Evolutionary conservation across 2,329 filamentous ascomycete species (phyloP), one percentile per base, ranked within the genome.

Genomic region (Curvularia hawaiiensis): DNA sequence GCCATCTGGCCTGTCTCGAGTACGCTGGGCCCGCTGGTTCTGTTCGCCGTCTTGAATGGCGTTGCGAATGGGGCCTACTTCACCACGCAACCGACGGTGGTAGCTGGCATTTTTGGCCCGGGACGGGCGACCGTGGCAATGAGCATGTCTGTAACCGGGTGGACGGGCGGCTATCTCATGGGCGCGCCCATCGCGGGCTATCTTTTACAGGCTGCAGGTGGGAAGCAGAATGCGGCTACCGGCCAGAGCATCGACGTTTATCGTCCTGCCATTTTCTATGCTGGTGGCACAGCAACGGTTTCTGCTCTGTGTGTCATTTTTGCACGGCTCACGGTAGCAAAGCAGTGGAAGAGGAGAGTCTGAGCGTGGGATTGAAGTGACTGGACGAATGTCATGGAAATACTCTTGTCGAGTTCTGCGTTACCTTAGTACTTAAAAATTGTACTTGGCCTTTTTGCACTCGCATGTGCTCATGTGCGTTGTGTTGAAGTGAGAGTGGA

Each of bases 181-280:
- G 71, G 70, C 2, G 62, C 67, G 1, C 68, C 70, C 11, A 68
- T 72, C 22, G 69, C 68, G 9, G 66, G 68, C 12, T 67, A 68
- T 33, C 52, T 73, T 8, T 52, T 72, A 10, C 61, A 72, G 28
- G 68, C 66, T 4, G 65, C 59, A 3, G 69, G 70, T 8, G 69
- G 70, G n/a, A 62, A 39, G 9, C 50, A 50, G 41, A 50, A 56
- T 3, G 50, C 43, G 12, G 59, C 44, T 0, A 43, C 35, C 10
- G 47, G 52, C 5, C 59, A 67, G 45, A 62, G 56, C 12, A 53
- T 72, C 38, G 60, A 64, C 2, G 64, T 66, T 0, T 72, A 72
- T 49, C 63, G 70, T 14, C 69, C 70, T 18, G 68, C 69, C 10
- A 74, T 73, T 5, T 70, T 71, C 54, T 74, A 70, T 28, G 70